Conservation (phyloP, 2,329 filamentous ascomycete species). For the Botrytis porri region DNA sequence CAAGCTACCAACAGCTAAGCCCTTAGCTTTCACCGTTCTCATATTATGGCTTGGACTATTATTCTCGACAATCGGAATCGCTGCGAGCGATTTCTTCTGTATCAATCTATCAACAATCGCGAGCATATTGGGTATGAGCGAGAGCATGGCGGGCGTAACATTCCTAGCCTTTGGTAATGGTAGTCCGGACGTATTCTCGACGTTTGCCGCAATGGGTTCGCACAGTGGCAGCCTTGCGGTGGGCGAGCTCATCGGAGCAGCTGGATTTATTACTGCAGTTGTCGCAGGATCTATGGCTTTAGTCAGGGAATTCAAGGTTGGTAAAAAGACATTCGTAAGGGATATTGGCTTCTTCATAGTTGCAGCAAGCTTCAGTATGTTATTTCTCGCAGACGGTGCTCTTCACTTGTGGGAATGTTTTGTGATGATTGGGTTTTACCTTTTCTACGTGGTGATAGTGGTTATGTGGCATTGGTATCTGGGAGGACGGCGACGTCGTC, state of each 20-base stretch:
- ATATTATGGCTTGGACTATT: conserved; percentile 82
- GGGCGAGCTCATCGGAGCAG: conserved; percentile 91
- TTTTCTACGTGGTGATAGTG: conserved; percentile 84
- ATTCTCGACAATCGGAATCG: conserved; percentile 96
- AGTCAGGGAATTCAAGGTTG: conserved; percentile 91
- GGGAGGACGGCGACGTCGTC: conserved; percentile 56
- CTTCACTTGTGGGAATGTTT: conserved; percentile 86
- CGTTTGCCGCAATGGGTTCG: conserved; percentile 95
- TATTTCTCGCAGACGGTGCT: conserved; percentile 80
- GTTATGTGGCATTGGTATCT: conserved; percentile 90
- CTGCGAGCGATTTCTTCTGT: conserved; percentile 97
- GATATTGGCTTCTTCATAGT: conserved; percentile 91
- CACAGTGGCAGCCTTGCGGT: conserved; percentile 96
- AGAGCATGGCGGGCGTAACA: conserved; percentile 93
- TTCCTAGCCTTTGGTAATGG: conserved; percentile 97
- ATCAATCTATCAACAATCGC: conserved; percentile 94
- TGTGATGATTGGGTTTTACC: conserved; percentile 86
- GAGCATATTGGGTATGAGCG: conserved; percentile 83
- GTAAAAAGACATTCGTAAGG: conserved; percentile 82
- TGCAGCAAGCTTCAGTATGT: conserved; percentile 81
- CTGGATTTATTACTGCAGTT: conserved; percentile 92
- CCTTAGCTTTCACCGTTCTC: conserved; percentile 75
- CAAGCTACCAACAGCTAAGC: conserved; percentile 62
- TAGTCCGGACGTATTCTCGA: conserved; percentile 96
- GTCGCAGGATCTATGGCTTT: conserved; percentile 97